These are phyloP conservation scores for Aspergillus fumigatiaffinis DNA, from an alignment of 2,329 filamentous ascomycete genomes.

Conservation along the genomic window DNA sequence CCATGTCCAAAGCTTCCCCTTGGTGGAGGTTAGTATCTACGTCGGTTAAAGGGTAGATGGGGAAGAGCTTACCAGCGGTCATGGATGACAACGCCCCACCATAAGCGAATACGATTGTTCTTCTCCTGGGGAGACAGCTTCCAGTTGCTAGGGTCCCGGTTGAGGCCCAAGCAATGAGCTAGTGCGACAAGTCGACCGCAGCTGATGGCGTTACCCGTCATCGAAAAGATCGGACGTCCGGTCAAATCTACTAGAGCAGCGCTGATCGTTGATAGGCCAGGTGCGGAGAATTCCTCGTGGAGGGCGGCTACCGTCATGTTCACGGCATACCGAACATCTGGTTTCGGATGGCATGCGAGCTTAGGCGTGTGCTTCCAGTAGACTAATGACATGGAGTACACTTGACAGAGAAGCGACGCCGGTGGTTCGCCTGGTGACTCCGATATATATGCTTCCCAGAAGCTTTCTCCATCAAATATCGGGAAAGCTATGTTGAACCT, in stretches of 20 bases:
- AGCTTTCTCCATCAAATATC: conserved; percentile 54
- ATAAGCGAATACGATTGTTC: conserved; percentile 49
- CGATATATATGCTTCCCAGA: conserved; percentile 48
- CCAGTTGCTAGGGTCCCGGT: conserved; percentile 53
- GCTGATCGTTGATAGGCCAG: conserved; percentile 56
- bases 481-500: conserved; percentile 60
- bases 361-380: conserved; percentile 54
- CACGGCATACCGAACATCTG: conserved; percentile 59
- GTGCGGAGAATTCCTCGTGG: conserved; percentile 57
- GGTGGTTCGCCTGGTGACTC: conserved; percentile 49
- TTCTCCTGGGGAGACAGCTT: conserved; percentile 50
- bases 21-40: conserved; percentile 13
- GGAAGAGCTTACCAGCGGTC: conserved; percentile 46
- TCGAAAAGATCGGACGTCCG: conserved; percentile 57
- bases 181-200: conserved; percentile 52
- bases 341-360: conserved; percentile 46
- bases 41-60: background rate
- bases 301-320: conserved; percentile 59
- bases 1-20: conserved; percentile 55
- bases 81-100: conserved; percentile 57
- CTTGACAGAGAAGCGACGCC: conserved; percentile 53
- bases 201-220: conserved; percentile 56
- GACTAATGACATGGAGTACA: conserved; percentile 56
- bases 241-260: conserved; percentile 57
- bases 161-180: conserved; percentile 54